Evolutionary conservation across 371 early-diverging fungal species (phyloP), one percentile per base, ranked within the genome.

Genomic region (Lichtheimia hyalospora): DNA sequence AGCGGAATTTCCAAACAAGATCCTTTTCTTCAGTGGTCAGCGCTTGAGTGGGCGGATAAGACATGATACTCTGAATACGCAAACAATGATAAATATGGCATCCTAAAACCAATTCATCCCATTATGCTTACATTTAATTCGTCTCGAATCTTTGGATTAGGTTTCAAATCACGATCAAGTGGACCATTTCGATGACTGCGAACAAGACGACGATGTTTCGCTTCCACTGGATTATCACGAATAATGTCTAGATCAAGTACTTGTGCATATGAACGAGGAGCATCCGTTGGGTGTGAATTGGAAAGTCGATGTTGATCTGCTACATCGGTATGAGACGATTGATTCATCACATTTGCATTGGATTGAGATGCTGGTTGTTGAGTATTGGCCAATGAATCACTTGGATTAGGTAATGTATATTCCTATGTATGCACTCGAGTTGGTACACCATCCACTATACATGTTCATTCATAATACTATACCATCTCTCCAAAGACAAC

Each of bases 1-100:
- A 96, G 56, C 99, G 81, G 69, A 94, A 98, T 69, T 96, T 96
- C 99, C 99, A 98, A 24, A 97, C 79, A 40, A 95, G 65, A 65
- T 98, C 95, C 66, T 95, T 95, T 65, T 96, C 96, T 52, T 92
- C 91, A 6, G 85, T 81, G 0, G 89, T 89, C 24, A 98, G 73
- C 15, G 71, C 70, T 57, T 91, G 83, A 2, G 95, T 92, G 4
- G 95, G 96, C n/a, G 97, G 93, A 66, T 96, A 96, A 58, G 89
- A 73, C 69, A 96, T 75, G 48, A 98, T 94, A 68, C 81, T 85
- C 91, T 94, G 71, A 18, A 40, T 42, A 28, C 21, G 58, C 16
- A 16, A 34, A 5, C 0, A 7, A 27, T n/a, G 27, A 7, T 27
- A 5, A 7, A 3, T 27, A 27, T 4, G 27, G 3, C 7, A 5